Base-by-base conservation (phyloP, 805 yeast genomes). In the Yamadazyma scolyti region DNA sequence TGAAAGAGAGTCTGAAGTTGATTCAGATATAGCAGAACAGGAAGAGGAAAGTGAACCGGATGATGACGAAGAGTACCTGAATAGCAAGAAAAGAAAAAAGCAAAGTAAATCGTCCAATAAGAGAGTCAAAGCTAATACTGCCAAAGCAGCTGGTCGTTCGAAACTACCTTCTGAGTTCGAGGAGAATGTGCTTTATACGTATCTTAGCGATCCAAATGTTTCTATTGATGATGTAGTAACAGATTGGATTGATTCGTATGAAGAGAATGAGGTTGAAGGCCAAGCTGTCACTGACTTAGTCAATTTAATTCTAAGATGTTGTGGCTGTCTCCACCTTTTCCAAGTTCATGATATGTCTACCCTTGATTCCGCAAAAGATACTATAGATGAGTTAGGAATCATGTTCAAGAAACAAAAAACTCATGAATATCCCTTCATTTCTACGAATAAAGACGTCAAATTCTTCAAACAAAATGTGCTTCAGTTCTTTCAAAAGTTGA, bases 301-400 rank as follows among this genome's bases (percentile, higher is more conserved):
- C 25, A 88, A 89, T 52, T 65, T 87, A 29, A 44, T 85, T 1
- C 58, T 89, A 23, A 65, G 88, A 36, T 64, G 79, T 28, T 77
- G 85, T 50, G 96, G 96, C 0, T 80, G 88, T 29, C 66, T 75
- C 13, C 65, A 77, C 2, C 73, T 72, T 16, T 73, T 85, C 7
- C 79, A 79, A 37, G 74, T 76, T 16, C 95, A 89, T 52, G 96
- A 88, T 51, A 78, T 86, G 29, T 65, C 63, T 15, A 79, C 78
- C 46, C 63, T 73, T 31, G 88, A 82, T 24, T 74, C 84, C 6
- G 83, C 93, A 1, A 62, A 72, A 10, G 82, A 79, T 20, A 84
- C 96, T 0, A 73, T 85, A 7, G 77, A 71, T 4, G 95, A 86
- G 52, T 56, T 88, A 16, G 82, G 83, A 39, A 62, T 75, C 12